phyloP scores from a whole-genome alignment of 192 early-diverging fungal species.

The Coemansia sp. region DNA sequence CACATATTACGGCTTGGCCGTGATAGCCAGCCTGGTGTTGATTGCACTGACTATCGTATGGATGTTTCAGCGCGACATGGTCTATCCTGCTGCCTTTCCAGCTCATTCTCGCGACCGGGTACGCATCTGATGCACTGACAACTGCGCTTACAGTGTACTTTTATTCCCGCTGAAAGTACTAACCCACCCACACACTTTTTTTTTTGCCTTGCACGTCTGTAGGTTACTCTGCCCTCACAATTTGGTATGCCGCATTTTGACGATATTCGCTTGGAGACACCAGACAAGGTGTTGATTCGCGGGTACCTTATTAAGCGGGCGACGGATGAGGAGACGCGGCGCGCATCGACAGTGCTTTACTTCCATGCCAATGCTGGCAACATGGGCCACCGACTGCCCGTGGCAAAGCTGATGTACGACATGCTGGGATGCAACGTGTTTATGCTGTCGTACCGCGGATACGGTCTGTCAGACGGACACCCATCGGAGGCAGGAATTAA shows the following conservation, averaged over 20 bases:
- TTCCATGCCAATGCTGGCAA: slow-evolving; percentile 99
- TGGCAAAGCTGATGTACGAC: slow-evolving; percentile 75
- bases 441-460: slow-evolving; percentile 98
- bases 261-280: slow-evolving; percentile 72
- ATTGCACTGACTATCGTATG: slow-evolving; percentile 58
- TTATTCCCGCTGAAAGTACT: neutral
- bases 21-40: slow-evolving; percentile 23
- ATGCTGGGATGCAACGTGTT: slow-evolving; percentile 81
- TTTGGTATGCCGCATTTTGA: slow-evolving; percentile 70
- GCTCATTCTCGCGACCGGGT: slow-evolving; percentile 53
- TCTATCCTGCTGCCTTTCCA: slow-evolving; percentile 71
- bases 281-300: slow-evolving; percentile 78
- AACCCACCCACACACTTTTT: neutral
- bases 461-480: slow-evolving; percentile 85
- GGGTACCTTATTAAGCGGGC: slow-evolving; percentile 75
- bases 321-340: slow-evolving; percentile 59
- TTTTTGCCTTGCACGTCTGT: neutral
- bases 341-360: slow-evolving; percentile 79
- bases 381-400: slow-evolving; percentile 96
- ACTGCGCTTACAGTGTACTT: neutral
- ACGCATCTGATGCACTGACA: neutral
- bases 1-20: slow-evolving; percentile 35
- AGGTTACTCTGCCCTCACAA: slow-evolving; percentile 73
- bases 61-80: slow-evolving; percentile 75
- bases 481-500: slow-evolving; percentile 86